These are phyloP conservation scores for Chlamydomonas sp. DNA, from an alignment of 139 green algal species.

Conservation along the genomic window DNA sequence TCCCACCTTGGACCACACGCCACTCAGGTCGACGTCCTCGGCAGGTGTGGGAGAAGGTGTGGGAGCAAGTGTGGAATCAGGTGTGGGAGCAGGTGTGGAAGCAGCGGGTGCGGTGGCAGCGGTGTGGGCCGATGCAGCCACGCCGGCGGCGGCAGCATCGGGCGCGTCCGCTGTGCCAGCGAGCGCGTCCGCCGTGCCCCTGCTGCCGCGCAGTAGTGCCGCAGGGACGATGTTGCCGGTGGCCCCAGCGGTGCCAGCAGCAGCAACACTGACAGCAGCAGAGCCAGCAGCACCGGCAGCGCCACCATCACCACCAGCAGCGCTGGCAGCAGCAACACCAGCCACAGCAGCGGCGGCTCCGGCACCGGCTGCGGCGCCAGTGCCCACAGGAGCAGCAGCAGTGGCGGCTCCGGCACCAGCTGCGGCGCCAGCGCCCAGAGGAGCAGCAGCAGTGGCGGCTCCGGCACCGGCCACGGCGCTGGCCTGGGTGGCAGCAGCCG, in stretches of 20 bases:
- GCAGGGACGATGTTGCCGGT: not conserved
- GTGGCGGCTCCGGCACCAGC: not conserved
- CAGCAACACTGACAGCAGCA: not conserved
- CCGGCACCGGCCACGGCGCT: not conserved
- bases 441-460: not conserved
- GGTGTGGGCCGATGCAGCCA: not conserved
- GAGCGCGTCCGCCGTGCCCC: not conserved
- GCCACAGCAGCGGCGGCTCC: not conserved
- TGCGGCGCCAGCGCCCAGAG: not conserved
- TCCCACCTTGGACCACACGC: constrained; percentile 14
- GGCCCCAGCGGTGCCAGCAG: not conserved
- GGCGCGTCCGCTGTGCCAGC: not conserved
- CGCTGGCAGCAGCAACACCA: not conserved
- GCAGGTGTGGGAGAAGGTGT: not conserved
- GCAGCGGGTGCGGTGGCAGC: no score
- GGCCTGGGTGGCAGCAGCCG: not conserved
- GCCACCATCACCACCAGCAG: not conserved
- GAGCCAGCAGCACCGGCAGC: not conserved
- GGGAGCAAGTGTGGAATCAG: not conserved
- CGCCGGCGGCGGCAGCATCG: not conserved
- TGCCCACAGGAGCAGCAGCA: not conserved
- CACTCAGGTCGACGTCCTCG: constrained; percentile 9
- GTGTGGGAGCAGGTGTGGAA: not conserved
- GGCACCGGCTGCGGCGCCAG: not conserved
- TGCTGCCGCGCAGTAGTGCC: no score